Conservation (phyloP, 139 green algal genomes). For the Eudorina sp. region DNA sequence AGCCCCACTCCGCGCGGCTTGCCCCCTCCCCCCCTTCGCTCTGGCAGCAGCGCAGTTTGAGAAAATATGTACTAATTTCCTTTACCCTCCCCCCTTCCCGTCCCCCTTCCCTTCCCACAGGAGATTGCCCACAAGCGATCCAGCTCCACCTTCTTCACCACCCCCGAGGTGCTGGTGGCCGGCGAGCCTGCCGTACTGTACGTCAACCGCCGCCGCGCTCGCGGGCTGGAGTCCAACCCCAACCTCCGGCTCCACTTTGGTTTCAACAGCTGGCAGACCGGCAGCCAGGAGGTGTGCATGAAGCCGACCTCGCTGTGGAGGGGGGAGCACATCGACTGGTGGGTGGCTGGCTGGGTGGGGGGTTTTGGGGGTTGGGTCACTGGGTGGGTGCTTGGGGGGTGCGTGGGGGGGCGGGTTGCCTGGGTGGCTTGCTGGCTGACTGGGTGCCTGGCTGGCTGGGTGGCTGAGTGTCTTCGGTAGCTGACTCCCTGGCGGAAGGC, state of each 20-base stretch:
- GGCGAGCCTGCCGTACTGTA: conserved; percentile 50
- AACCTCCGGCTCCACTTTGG: conserved; percentile 47
- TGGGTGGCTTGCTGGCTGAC: too few species aligned
- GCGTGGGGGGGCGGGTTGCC: too few species aligned
- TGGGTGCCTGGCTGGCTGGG: too few species aligned
- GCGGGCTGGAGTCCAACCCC: conserved; percentile 22
- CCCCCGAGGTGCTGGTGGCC: conserved; percentile 49
- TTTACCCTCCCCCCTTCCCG: too few species aligned
- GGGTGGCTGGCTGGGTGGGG: not conserved
- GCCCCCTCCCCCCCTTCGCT: too few species aligned
- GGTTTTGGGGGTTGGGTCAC: not conserved
- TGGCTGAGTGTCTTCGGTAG: too few species aligned
- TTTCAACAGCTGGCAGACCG: conserved; percentile 50
- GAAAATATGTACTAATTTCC: too few species aligned
- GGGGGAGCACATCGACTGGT: conserved; percentile 51
- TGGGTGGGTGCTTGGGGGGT: too few species aligned
- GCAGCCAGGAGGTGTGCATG: conserved; percentile 14
- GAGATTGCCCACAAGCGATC: conserved; percentile 18
- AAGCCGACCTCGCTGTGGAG: conserved; percentile 37
- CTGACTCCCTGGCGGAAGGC: too few species aligned
- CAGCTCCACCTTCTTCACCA: conserved; percentile 53
- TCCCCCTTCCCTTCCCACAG: not conserved
- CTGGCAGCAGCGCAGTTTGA: too few species aligned
- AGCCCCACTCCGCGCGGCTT: too few species aligned
- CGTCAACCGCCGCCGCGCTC: conserved; percentile 46